These are phyloP conservation scores for Mycena sp. DNA, from an alignment of 1,284 basidiomycete species.

Conservation along the genomic window DNA sequence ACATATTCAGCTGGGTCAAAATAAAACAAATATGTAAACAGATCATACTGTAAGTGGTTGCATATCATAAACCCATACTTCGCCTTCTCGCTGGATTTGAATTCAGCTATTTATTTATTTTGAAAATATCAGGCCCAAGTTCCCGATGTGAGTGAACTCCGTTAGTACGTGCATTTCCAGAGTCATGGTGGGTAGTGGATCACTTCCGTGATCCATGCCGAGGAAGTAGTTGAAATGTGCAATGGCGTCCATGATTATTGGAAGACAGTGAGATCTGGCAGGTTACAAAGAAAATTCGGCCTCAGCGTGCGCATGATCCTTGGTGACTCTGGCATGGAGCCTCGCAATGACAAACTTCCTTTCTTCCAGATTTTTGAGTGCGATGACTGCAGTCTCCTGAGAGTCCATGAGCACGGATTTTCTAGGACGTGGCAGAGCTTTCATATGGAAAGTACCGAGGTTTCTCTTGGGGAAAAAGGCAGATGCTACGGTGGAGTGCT, in stretches of 20 bases:
- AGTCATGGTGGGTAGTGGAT: not conserved
- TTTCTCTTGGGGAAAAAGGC: not conserved
- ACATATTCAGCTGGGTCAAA: not conserved
- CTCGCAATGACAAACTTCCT: not conserved
- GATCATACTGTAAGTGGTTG: not conserved
- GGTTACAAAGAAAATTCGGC: not conserved
- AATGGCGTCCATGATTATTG: not conserved
- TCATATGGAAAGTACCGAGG: not conserved
- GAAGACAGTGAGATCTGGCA: not conserved
- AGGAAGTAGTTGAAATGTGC: constrained; percentile 13
- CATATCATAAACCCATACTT: constrained; percentile 2
- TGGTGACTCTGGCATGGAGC: not conserved
- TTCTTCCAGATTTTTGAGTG: not conserved
- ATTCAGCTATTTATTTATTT: not conserved
- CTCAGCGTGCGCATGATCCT: not conserved
- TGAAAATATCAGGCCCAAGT: not conserved
- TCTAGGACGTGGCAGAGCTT: not conserved
- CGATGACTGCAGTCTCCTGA: not conserved
- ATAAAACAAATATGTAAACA: constrained; percentile 2
- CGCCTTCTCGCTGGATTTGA: not conserved
- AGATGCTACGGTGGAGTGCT: not conserved
- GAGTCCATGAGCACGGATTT: not conserved
- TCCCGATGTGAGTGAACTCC: not conserved
- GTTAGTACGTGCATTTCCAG: not conserved
- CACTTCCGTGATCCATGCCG: not conserved